Evolutionary conservation across 768 basidiomycete species (phyloP).

Genomic region (Dacryopinax primogenitus): DNA sequence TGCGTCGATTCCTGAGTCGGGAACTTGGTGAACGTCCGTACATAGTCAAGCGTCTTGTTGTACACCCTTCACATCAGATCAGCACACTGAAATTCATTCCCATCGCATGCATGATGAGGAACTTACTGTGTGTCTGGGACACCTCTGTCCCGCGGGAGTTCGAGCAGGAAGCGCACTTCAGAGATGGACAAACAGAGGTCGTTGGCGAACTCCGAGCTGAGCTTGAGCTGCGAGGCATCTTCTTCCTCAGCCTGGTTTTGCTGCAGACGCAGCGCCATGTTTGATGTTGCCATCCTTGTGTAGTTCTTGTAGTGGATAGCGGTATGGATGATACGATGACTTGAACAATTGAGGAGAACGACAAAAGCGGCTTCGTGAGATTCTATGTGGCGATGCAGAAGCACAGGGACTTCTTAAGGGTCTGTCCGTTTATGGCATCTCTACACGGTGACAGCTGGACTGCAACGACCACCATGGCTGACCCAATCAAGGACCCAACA

Average conservation of each 20-base stretch:
- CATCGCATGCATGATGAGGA: neutral
- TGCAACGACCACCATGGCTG: neutral
- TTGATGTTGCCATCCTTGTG: neutral
- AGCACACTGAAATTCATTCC: too few species aligned
- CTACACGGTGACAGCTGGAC: neutral
- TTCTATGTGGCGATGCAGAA: slow-evolving; percentile 5
- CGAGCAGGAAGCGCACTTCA: slow-evolving; percentile 81
- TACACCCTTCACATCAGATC: slow-evolving; percentile 48
- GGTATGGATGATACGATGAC: neutral
- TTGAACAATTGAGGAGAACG: neutral
- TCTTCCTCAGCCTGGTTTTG: slow-evolving; percentile 47
- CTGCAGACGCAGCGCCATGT: slow-evolving; percentile 1
- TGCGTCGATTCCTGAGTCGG: slow-evolving; percentile 71
- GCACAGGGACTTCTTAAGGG: neutral
- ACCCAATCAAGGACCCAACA: neutral
- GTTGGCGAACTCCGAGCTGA: slow-evolving; percentile 85
- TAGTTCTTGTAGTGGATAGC: too few species aligned
- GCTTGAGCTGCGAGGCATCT: slow-evolving; percentile 72
- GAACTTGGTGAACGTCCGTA: slow-evolving; percentile 83
- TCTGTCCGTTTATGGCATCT: neutral
- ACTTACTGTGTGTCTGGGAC: slow-evolving; percentile 76
- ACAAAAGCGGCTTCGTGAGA: neutral
- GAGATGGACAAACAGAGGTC: slow-evolving; percentile 83
- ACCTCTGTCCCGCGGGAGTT: slow-evolving; percentile 54
- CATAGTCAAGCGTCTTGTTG: slow-evolving; percentile 85